Evolutionary conservation across 2,329 filamentous ascomycete genomes (phyloP).

Genomic region (Exserohilum rostratum): DNA sequence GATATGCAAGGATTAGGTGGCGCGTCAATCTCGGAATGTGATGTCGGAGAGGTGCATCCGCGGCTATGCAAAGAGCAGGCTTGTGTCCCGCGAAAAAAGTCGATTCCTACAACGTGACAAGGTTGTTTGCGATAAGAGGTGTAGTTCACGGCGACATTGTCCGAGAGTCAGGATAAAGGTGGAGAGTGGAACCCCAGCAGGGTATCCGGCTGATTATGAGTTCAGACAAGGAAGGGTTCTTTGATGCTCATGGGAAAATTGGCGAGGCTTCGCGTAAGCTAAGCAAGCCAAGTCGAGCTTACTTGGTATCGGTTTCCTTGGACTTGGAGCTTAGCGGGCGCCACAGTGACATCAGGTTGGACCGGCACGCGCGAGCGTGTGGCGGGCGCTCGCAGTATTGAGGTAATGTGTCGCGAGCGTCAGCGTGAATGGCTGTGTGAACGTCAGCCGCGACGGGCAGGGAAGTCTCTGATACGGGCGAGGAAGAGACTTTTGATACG

Average conservation of each 20-base stretch:
- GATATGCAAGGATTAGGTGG: not conserved
- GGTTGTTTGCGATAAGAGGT: not conserved
- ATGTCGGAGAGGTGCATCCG: not conserved
- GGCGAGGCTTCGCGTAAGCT: conserved; percentile 16
- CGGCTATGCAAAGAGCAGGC: not conserved
- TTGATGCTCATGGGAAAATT: not conserved
- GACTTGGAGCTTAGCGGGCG: conserved; percentile 9
- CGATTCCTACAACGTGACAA: not conserved
- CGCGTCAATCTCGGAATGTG: not conserved
- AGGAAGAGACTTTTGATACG: not conserved
- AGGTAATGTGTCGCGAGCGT: not conserved
- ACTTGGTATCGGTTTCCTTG: conserved; percentile 5
- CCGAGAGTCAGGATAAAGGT: not conserved
- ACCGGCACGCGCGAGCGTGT: not conserved
- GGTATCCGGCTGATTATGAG: not conserved
- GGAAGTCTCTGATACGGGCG: no score
- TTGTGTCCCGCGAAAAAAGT: not conserved
- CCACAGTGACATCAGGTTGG: conserved; percentile 15
- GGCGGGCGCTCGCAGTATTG: not conserved
- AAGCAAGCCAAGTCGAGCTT: conserved; percentile 17
- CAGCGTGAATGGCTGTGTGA: not conserved
- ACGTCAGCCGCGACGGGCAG: no score
- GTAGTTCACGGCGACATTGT: not conserved
- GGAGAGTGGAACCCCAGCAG: not conserved
- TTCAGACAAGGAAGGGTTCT: conserved; percentile 1